Percentiles rank a stretch among this genome's conserved stretches.
Conservation (phyloP, 2,329 filamentous ascomycete species). For the Cyphellophora attinorum region DNA sequence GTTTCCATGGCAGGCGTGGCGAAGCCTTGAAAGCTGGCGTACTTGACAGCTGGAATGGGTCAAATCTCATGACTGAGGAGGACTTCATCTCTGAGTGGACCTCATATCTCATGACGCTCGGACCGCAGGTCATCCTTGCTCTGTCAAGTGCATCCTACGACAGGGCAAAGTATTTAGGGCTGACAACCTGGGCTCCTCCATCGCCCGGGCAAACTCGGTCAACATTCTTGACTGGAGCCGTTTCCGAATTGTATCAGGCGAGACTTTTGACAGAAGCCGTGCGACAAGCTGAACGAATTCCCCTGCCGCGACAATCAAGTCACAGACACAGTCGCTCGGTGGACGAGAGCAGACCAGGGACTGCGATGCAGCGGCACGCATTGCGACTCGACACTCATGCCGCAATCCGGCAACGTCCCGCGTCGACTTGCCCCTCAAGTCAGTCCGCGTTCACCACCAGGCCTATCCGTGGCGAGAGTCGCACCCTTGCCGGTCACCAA, state of each 20-base stretch:
- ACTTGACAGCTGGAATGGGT: slow-evolving; percentile 32
- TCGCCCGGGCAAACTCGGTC: slow-evolving; percentile 37
- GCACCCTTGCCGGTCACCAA: background rate
- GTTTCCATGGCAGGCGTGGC: slow-evolving; percentile 43
- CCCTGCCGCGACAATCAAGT: slow-evolving; percentile 8
- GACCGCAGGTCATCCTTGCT: slow-evolving; percentile 45
- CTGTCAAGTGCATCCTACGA: slow-evolving; percentile 39
- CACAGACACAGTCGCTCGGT: slow-evolving; percentile 8
- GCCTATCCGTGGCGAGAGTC: slow-evolving; percentile 7
- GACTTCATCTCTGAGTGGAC: slow-evolving; percentile 53
- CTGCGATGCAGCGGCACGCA: slow-evolving; percentile 6
- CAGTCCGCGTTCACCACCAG: slow-evolving; percentile 9
- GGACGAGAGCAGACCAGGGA: slow-evolving; percentile 6
- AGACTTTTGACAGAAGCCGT: slow-evolving; percentile 17
- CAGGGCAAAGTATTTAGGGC: slow-evolving; percentile 43
- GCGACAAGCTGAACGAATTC: slow-evolving; percentile 12
- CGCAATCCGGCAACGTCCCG: slow-evolving; percentile 1
- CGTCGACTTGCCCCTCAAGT: slow-evolving; percentile 8
- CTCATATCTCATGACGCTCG: slow-evolving; percentile 49
- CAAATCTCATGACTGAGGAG: slow-evolving; percentile 33
- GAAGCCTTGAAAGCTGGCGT: slow-evolving; percentile 48
- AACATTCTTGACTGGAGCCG: slow-evolving; percentile 52
- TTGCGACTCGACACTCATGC: slow-evolving; percentile 11
- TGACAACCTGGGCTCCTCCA: slow-evolving; percentile 47
- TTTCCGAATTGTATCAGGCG: slow-evolving; percentile 50